These are phyloP conservation scores for Cladosporium austrohemisphaericum DNA, from an alignment of 2,329 filamentous ascomycete genomes.

Conservation along the genomic window DNA sequence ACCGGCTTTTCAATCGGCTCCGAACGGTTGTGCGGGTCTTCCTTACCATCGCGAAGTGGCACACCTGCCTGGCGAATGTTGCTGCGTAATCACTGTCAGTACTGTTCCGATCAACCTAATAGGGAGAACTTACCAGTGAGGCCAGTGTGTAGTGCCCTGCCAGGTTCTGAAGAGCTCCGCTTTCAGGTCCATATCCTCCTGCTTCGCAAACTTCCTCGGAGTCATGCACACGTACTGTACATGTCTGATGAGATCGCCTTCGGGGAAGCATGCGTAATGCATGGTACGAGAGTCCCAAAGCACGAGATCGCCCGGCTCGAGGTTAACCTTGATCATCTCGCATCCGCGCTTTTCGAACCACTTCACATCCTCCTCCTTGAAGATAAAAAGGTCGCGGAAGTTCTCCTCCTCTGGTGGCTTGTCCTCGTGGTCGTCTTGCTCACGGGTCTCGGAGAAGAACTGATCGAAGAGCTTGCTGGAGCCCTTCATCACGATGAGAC, in stretches of 20 bases:
- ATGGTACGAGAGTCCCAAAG: conserved; percentile 38
- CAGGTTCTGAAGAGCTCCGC: conserved; percentile 34
- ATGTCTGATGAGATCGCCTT: conserved; percentile 28
- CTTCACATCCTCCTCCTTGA: conserved; percentile 35
- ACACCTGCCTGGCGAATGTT: conserved; percentile 39
- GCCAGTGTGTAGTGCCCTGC: conserved; percentile 39
- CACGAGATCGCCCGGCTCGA: conserved; percentile 24
- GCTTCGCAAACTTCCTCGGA: conserved; percentile 36
- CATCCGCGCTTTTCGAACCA: conserved; percentile 24
- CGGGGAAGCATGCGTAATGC: conserved; percentile 40
- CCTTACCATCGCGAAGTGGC: conserved; percentile 36
- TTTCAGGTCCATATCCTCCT: conserved; percentile 35
- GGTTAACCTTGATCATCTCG: conserved; percentile 20
- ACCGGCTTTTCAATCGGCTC: conserved; percentile 40
- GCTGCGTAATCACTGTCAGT: conserved; percentile 18
- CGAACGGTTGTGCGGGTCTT: conserved; percentile 36
- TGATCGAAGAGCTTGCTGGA: conserved; percentile 41
- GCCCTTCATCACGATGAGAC: conserved; percentile 45
- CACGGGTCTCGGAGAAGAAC: conserved; percentile 41
- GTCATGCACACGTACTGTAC: conserved; percentile 34
- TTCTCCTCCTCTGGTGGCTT: conserved; percentile 33
- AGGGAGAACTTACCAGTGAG: conserved; percentile 28
- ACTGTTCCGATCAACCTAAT: no score
- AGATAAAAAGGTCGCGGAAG: conserved; percentile 42
- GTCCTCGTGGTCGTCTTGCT: conserved; percentile 29